Evolutionary conservation across 139 green algal genomes (phyloP), one percentile per base, ranked within the genome.

Genomic region (Penium margaritaceum): DNA sequence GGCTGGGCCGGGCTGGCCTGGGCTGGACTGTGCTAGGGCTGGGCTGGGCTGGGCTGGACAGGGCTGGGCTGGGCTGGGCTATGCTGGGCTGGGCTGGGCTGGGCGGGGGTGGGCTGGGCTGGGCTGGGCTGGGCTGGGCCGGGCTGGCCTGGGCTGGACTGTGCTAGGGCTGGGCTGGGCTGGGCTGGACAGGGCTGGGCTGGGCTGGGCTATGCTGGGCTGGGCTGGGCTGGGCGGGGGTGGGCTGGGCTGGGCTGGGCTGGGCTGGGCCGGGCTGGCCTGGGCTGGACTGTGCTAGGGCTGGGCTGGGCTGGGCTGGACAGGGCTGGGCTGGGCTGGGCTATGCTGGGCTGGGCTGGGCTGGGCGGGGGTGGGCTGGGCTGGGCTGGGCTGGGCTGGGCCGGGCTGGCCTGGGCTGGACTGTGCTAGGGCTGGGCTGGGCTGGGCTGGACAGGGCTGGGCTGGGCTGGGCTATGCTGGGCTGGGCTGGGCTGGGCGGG

Each of bases 261-360:
- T 46, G 5, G 58, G 58, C 3, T n/a, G 58, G 35, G 58, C 58
- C 5, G 27, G 5, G 58, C 3, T 60, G 58, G 58, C 9, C 32
- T 12, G 55, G 55, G 32, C 32, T 65, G 12, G 30, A 12, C 55
- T 12, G 55, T 7, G 55, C 32, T 43, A 37, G 30, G 32, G 61
- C 38, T 69, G 61, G 61, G 61, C 38, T 69, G 19, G 61, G 61
- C 38, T 17, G 61, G 61, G 61, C n/a, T 36, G 19, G 61, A 17
- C 38, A 53, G 61, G 55, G 55, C 32, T 12, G 55, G 55, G 55
- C 55, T 65, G 12, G 32, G 55, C 55, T 12, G 55, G 55, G 55
- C 55, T 65, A 37, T 7, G 55, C 32, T 65, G 55, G 55, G 55
- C 32, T 65, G 12, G 55, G 55, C 32, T 65, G 55, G 55, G 55